Base-by-base conservation (phyloP, 2,329 filamentous ascomycete genomes). In the Colletotrichum sp. region DNA sequence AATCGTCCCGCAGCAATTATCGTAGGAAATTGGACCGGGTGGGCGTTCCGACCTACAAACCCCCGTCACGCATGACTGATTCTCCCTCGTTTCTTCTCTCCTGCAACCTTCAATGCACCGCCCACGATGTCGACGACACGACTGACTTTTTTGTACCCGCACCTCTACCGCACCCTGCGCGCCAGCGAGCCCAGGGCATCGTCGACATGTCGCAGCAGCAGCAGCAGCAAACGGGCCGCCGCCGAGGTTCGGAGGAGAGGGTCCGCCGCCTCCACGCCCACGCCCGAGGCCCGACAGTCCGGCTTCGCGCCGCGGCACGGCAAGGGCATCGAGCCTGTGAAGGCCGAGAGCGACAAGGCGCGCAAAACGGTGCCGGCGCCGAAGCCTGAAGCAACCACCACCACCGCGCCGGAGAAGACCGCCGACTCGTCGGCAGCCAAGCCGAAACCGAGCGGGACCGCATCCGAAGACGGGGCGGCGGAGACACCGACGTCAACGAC, bases 141-240 rank as follows among this genome's bases (percentile, higher is more conserved):
- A 80, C 86, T 95, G 75, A 90, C 91, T 18, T 94, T 94, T 80
- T 87, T 95, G 22, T 94, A 94, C 79, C 93, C 93, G 61, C 91
- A 92, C 78, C 84, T 94, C 70, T 90, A 93, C 83, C 91, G 92
- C 70, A 82, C 66, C 52, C n/a, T 60, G 22, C 66, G 66, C 52
- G 48, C 52, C 25, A 30, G 52, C 36, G 67, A 61, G 13, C 18
- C 58, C 25, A 43, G 18, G 6, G 56, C 67, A 13, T 30, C 67
- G 81, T 81, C 87, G 84, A 80, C 80, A 81, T 78, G 79, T 80
- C 85, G 78, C 77, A 80, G 78, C 52, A 76, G 80, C 80, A 65
- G 55, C 39, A 27, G 39, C 32, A 28, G 67, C 32, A 34, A 48
- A 27, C 60, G 52, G 15, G 56, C 56, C 25, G 65, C 81, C 77